Evolutionary conservation across 2,329 filamentous ascomycete genomes (phyloP), one percentile per base, ranked within the genome.

Genomic region (Colletotrichum paranaense): DNA sequence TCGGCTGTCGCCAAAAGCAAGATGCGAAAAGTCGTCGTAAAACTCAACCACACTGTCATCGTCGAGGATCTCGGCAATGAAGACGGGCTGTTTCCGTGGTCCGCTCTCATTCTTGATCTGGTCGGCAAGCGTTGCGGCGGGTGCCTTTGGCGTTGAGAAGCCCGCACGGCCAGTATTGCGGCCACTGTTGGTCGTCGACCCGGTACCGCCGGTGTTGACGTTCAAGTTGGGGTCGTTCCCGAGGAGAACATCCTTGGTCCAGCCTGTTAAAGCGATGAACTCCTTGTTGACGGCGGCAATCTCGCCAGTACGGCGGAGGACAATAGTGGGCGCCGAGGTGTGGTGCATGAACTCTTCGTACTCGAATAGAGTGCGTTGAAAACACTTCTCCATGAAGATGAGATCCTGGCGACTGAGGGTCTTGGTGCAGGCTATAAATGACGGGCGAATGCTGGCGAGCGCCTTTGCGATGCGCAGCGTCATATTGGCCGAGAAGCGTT

Each of bases 301-400:
- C 81, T 98, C 97, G 63, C 97, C 97, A 0, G 95, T 98, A 60
- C 97, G 91, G 60, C 97, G 92, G 79, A 95, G 97, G 30, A 98
- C 94, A 71, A 99, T 91, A 0, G 95, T 97, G 0, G 97, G 97
- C 4, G 95, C 97, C 52, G 95, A 95, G 74, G 93, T 95, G 75
- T 95, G 92, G 70, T 94, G 92, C 86, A 98, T 93, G 76, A 97
- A 97, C 76, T 97, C 95, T 80, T 98, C 95, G 78, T 97, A 97
- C 80, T 98, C 95, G 79, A 95, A 95, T 12, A 98, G 87, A 0
- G 95, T 97, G 49, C 97, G 91, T 82, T 99, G 97, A 80, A 98
- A 95, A 79, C 94, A 97, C 84, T 97, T 97, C 82, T 99, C 97
- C 93, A 98, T 98, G 82, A 98, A 98, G 26, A 99, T 92, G 32